Base-by-base conservation (phyloP, 176 grass and related monocot species). In the Oryza australiensis region DNA sequence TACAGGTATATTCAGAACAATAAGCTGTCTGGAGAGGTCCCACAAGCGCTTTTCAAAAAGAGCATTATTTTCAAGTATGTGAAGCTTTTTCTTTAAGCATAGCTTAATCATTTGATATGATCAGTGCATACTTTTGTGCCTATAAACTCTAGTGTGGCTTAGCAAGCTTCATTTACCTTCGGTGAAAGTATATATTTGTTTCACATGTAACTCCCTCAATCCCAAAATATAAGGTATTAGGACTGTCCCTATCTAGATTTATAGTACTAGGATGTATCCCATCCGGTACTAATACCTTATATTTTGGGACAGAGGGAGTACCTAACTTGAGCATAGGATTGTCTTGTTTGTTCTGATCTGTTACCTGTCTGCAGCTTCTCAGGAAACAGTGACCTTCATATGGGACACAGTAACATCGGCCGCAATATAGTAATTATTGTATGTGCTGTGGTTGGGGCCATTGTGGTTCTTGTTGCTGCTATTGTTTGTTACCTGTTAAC, bases 1-100 rank as follows among this genome's bases (percentile, higher is more conserved):
- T 86, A 64, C 82, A 98, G 92, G 84, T 98, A 95, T 80, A 80
- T 95, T 63, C 90, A 98, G 87, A 93, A 98, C 82, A 98, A 98
- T 80, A 88, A 87, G 48, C 88, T 95, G 57, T 93, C 75, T 60
- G 92, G 92, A 85, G 62, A 63, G 76, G 76, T 98, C 76, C 90
- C 95, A 27, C 84, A 79, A 43, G 74, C 75, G 73, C 84, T 98
- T 86, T 92, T 93, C 59, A 91, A 79, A 66, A 95, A 84, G 80
- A 90, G 87, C 79, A 88, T 95, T 82, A 69, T 93, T 89, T 80
- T 98, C 72, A 91, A 95, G 95, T 98, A 51, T 9, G 95, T 91
- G 70, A 33, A 72, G 53, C 13, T 81, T 70, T 67, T 57, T 37
- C 75, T 83, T 86, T 62, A 75, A 62, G 23, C 43, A 74, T 82